phyloP scores from a whole-genome alignment of 2,329 filamentous ascomycete species.

The Xylariaceae sp. region DNA sequence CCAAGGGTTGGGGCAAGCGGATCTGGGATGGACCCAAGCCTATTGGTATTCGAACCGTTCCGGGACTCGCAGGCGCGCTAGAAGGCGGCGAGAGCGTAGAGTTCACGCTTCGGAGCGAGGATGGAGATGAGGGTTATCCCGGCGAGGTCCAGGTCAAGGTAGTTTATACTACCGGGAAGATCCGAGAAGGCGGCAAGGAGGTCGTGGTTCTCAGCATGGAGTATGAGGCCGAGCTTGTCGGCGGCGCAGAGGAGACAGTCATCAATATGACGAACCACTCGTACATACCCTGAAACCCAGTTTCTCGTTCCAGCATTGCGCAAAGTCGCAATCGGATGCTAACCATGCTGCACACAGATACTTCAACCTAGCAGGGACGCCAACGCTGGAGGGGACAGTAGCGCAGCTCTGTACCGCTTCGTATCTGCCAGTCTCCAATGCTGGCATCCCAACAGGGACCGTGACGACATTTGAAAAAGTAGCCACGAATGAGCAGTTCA shows the following conservation, averaged over 20 bases:
- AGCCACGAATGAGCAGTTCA: slow-evolving; percentile 62
- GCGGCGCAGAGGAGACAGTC: slow-evolving; percentile 78
- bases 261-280: slow-evolving; percentile 96
- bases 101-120: slow-evolving; percentile 62
- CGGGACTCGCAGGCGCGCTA: slow-evolving; percentile 44
- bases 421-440: slow-evolving; percentile 69
- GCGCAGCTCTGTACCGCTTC: slow-evolving; percentile 62
- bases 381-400: slow-evolving; percentile 50
- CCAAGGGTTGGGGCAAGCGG: slow-evolving; percentile 74
- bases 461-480: slow-evolving; percentile 62
- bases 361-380: slow-evolving; percentile 56
- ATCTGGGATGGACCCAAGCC: slow-evolving; percentile 67
- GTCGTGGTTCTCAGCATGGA: slow-evolving; percentile 75
- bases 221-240: slow-evolving; percentile 79
- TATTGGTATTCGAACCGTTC: slow-evolving; percentile 46
- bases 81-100: slow-evolving; percentile 61
- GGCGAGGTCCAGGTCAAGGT: slow-evolving; percentile 74
- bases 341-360: slow-evolving; percentile 39
- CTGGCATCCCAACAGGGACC: slow-evolving; percentile 66
- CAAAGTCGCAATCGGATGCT: not conserved
- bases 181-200: slow-evolving; percentile 55
- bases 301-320: not conserved
- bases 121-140: slow-evolving; percentile 87
- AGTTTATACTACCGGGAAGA: slow-evolving; percentile 70
- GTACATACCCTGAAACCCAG: slow-evolving; percentile 39